Evolutionary conservation across 169 alveolate genomes (phyloP).

Genomic region (Eimeria necatrix): DNA sequence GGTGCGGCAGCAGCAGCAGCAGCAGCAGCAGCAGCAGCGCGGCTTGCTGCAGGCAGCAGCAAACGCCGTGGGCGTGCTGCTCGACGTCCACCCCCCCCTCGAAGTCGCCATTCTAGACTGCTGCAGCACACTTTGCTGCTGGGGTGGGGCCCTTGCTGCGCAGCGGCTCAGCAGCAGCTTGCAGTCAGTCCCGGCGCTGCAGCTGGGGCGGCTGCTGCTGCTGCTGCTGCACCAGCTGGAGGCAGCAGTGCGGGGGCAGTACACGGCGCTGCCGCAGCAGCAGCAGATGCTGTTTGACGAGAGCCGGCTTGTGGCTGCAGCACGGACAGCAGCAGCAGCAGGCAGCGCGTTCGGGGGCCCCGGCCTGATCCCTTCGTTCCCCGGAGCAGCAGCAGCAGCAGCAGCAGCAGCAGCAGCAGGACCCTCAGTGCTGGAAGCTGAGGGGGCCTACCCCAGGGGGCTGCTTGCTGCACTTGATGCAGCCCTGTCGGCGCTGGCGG

Average conservation of each 20-base stretch:
- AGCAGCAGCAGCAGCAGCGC: constrained; percentile 67
- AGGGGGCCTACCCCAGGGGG: constrained; percentile 60
- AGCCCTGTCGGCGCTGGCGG: constrained; percentile 18
- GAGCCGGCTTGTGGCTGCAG: not conserved
- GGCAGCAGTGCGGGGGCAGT: constrained; percentile 77
- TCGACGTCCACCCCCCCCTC: constrained; percentile 50
- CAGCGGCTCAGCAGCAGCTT: constrained; percentile 45
- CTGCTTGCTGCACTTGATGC: constrained; percentile 66
- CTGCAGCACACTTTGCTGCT: constrained; percentile 33
- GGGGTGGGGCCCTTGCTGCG: constrained; percentile 72
- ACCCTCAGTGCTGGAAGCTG: constrained; percentile 16
- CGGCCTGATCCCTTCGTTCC: not conserved
- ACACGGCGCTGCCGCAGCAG: constrained; percentile 78
- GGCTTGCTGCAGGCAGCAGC: constrained; percentile 73
- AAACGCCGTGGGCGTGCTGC: constrained; percentile 62
- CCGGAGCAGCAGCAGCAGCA: constrained; percentile 22
- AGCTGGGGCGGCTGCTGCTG: constrained; percentile 64
- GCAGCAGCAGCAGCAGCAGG: constrained; percentile 32
- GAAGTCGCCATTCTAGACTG: constrained; percentile 10
- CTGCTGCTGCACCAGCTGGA: constrained; percentile 76
- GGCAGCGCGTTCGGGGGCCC: not conserved
- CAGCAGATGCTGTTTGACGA: constrained; percentile 28
- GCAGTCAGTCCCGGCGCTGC: not conserved
- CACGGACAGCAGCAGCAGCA: constrained; percentile 50
- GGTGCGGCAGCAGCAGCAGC: constrained; percentile 63